phyloP scores from a whole-genome alignment of 306 rosid genomes.

The Ormosia semicastrata region DNA sequence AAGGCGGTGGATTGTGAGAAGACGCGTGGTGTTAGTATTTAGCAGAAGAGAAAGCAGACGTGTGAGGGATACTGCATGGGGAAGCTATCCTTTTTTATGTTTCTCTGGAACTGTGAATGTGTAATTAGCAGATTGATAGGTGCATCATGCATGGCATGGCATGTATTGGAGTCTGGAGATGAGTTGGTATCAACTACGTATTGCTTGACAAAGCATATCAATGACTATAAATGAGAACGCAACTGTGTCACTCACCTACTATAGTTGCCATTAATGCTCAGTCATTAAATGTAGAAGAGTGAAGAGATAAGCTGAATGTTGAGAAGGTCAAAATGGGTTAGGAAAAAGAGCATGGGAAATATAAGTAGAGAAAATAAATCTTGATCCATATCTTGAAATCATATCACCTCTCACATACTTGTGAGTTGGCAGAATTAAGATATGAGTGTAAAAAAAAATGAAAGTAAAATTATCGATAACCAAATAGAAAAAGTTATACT shows the following conservation, averaged over 20 bases:
- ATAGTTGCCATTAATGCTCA: conserved; percentile 25
- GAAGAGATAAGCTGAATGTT: conserved; percentile 10
- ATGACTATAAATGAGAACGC: conserved; percentile 28
- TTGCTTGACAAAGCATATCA: background rate
- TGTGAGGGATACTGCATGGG: conserved; percentile 22
- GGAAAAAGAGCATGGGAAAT: conserved; percentile 20
- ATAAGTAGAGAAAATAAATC: background rate
- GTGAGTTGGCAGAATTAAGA: no score
- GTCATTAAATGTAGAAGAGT: conserved; percentile 21
- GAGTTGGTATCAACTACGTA: conserved; percentile 17
- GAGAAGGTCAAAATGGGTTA: conserved; percentile 31
- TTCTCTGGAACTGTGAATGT: conserved; percentile 27
- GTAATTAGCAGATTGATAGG: background rate
- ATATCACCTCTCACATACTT: no score
- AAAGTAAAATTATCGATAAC: no score
- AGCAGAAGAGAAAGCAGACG: background rate
- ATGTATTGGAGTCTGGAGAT: conserved; percentile 4
- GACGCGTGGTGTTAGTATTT: conserved; percentile 13
- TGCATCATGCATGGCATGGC: conserved; percentile 22
- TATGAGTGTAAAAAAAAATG: no score
- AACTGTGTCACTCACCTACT: conserved; percentile 27
- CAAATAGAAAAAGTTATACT: no score
- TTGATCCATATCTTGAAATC: no score
- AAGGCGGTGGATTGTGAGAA: conserved; percentile 28
- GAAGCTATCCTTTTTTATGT: background rate